Conservation (phyloP, 2,329 filamentous ascomycete species). For the Colletotrichum sp. region DNA sequence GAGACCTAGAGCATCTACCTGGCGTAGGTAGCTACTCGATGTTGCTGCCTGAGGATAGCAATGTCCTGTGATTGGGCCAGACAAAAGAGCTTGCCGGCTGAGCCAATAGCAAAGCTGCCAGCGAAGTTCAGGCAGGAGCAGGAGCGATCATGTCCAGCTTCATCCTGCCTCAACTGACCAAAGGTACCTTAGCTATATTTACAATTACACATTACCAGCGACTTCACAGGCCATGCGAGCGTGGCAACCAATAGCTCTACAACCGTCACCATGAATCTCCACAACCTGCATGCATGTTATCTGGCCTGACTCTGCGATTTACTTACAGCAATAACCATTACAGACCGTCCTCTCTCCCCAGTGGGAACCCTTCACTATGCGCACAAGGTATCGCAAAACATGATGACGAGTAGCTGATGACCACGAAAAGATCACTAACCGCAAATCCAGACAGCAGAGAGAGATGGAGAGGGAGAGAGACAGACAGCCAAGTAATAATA, state of each 20-base stretch:
- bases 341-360: background rate
- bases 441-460: background rate
- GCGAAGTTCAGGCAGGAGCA: background rate
- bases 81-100: background rate
- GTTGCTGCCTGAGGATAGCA: conserved; percentile 4
- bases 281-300: background rate
- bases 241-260: background rate
- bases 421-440: background rate
- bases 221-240: background rate
- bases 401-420: background rate
- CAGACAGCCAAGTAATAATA: background rate
- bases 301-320: background rate
- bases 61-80: background rate
- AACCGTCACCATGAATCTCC: background rate
- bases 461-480: background rate
- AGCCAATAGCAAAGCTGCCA: background rate
- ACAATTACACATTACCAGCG: background rate
- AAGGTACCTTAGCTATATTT: background rate
- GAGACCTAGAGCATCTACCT: background rate
- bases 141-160: conserved; percentile 1
- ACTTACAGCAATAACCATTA: background rate
- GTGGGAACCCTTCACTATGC: background rate
- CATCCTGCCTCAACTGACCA: background rate
- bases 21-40: background rate
- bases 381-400: background rate